Base-by-base conservation (phyloP, 352 stramenopile genomes). In the Globisporangium sylvaticum region DNA sequence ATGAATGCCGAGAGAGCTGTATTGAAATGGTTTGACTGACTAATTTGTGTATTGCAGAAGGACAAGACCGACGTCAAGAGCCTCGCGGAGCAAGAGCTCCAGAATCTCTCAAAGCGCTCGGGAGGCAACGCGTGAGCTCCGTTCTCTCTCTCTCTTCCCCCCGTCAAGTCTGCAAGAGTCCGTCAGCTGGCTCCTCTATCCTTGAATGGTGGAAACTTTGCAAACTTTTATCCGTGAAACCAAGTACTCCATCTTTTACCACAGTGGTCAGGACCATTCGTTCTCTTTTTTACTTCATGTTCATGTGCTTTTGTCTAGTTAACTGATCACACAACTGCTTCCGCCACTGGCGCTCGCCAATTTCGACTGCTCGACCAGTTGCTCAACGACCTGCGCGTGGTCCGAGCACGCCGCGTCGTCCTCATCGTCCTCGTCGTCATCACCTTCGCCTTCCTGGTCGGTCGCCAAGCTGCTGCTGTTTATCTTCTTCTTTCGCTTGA, bases 281-380 rank as follows among this genome's bases (percentile, higher is more conserved):
- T 9, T 62, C 27, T 63, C 14, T n/a, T n/a, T n/a, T n/a, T n/a
- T n/a, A n/a, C n/a, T n/a, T n/a, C n/a, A n/a, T n/a, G n/a, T n/a
- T n/a, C n/a, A n/a, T n/a, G n/a, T n/a, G n/a, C n/a, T n/a, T n/a
- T n/a, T n/a, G n/a, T n/a, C 27, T 58, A 22, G 31, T 80, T 68
- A 92, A 64, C 83, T 90, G 74, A 92, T 77, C 61, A 65, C 75
- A 64, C 84, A 92, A 29, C 62, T 78, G 55, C 75, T 87, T 31
- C 67, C 78, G 48, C 71, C 53, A 37, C 24, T 84, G 18, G 42
- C 42, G 12, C 74, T 81, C 20, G 79, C 71, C 18, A 80, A 24
- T 46, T 90, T 91, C 6, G 82, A 89, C 64, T 90, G 79, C 63
- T 90, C 79, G 14, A 92, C 63, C 15, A 92, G 48, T 46, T 91